Percentiles rank a stretch among this genome's conserved stretches.
These are phyloP conservation scores for Ceratorhiza oryzae-sativae DNA, from an alignment of 1,284 basidiomycete genomes.

Conservation along the genomic window DNA sequence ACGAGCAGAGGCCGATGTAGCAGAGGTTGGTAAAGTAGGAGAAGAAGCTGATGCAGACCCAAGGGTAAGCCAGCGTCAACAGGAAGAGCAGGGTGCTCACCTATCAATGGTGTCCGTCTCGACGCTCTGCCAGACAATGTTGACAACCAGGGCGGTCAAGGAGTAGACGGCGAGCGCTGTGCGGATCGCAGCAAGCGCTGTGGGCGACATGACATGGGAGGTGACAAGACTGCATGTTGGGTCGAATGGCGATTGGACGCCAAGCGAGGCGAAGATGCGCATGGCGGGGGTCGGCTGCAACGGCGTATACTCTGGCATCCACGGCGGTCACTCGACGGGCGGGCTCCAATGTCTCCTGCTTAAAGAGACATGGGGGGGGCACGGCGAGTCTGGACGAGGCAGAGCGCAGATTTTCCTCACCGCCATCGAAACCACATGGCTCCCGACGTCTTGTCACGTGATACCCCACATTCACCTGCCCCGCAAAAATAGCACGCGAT, in stretches of 20 bases:
- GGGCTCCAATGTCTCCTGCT: neutral
- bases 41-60: slow-evolving; percentile 52
- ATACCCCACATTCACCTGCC: neutral
- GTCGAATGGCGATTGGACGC: slow-evolving; percentile 60
- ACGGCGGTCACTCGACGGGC: neutral
- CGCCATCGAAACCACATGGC: neutral
- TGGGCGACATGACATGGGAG: slow-evolving; percentile 62
- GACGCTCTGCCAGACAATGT: slow-evolving; percentile 54
- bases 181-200: slow-evolving; percentile 58
- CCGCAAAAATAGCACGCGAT: too few species aligned
- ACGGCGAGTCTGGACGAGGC: slow-evolving; percentile 3
- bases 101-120: slow-evolving; percentile 46
- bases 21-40: slow-evolving; percentile 70
- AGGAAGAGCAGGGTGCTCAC: slow-evolving; percentile 41
- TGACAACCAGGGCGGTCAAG: slow-evolving; percentile 57
- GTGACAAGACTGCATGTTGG: slow-evolving; percentile 61
- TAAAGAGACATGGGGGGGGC: slow-evolving; percentile 11
- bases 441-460: neutral
- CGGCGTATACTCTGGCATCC: slow-evolving; percentile 4
- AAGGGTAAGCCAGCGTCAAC: neutral
- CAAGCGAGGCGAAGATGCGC: slow-evolving; percentile 45
- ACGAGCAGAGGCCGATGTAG: slow-evolving; percentile 66
- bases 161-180: slow-evolving; percentile 62
- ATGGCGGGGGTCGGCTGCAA: neutral
- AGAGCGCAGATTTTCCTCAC: neutral